These are phyloP conservation scores for Taxawa tesnikishii DNA, from an alignment of 2,329 filamentous ascomycete genomes.

Conservation along the genomic window DNA sequence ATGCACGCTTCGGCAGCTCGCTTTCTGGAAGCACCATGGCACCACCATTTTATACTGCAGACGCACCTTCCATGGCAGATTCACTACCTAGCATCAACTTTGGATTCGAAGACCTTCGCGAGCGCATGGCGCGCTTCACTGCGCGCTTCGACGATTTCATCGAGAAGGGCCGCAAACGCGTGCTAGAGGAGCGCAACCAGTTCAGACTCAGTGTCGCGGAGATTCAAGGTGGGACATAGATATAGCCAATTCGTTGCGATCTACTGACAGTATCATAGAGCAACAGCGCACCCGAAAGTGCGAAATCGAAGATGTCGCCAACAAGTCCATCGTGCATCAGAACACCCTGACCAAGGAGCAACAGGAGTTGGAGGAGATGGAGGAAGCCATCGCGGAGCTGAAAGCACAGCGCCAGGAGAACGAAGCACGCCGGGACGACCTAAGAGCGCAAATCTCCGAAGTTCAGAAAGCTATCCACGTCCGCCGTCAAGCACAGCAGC, in stretches of 20 bases:
- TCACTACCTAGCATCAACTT: slow-evolving; percentile 84
- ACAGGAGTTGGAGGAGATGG: slow-evolving; percentile 57
- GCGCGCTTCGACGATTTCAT: slow-evolving; percentile 88
- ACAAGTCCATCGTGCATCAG: slow-evolving; percentile 58
- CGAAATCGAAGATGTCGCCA: slow-evolving; percentile 70
- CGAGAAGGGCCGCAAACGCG: slow-evolving; percentile 75
- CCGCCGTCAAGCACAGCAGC: slow-evolving; percentile 57
- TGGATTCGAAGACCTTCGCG: slow-evolving; percentile 88
- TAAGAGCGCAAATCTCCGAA: slow-evolving; percentile 46
- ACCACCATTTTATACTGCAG: slow-evolving; percentile 39
- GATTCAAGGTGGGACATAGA: slow-evolving; percentile 66
- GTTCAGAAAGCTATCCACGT: slow-evolving; percentile 60
- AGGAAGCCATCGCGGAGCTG: slow-evolving; percentile 44
- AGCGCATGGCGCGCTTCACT: slow-evolving; percentile 89
- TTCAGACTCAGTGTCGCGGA: slow-evolving; percentile 87
- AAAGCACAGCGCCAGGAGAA: slow-evolving; percentile 44
- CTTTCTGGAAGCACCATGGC: slow-evolving; percentile 50
- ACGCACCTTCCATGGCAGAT: slow-evolving; percentile 57
- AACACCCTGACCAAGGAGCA: slow-evolving; percentile 66
- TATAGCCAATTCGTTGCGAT: no score
- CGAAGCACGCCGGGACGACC: slow-evolving; percentile 40
- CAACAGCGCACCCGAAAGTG: slow-evolving; percentile 81
- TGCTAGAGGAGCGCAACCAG: slow-evolving; percentile 85
- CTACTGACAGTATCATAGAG: slow-evolving; percentile 49
- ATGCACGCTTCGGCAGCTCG: slow-evolving; percentile 51